A percentile compares a stretch with the other conserved stretches of the same genome.
phyloP scores from a whole-genome alignment of 768 basidiomycete genomes.

The Boletus rufocinnamomeus region DNA sequence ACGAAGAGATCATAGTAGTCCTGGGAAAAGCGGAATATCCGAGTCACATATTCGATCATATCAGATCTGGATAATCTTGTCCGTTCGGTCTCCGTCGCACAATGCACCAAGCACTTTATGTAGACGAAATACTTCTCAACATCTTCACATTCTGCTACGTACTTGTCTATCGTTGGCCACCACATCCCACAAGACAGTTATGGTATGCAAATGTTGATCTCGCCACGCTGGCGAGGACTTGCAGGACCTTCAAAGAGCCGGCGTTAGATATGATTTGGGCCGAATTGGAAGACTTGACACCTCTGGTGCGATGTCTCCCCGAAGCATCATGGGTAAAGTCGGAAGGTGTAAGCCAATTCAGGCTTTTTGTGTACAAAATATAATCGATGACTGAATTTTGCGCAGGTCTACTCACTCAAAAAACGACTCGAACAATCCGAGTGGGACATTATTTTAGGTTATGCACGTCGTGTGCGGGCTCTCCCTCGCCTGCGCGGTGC shows the following conservation, averaged over 20 bases:
- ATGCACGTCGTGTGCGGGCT: slow-evolving; percentile 11
- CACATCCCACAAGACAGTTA: no score
- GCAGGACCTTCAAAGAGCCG: slow-evolving; percentile 16
- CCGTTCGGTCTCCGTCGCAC: neutral
- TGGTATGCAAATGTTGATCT: slow-evolving; percentile 6
- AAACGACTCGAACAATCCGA: neutral
- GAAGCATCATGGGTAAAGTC: neutral
- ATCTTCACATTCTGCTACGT: slow-evolving; percentile 12
- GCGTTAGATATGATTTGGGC: slow-evolving; percentile 17
- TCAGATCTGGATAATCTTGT: no score
- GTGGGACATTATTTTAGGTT: slow-evolving; percentile 13
- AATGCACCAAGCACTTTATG: slow-evolving; percentile 9
- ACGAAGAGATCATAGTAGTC: no score
- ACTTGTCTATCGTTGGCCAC: no score
- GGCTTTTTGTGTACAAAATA: neutral
- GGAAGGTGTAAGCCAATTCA: slow-evolving; percentile 5
- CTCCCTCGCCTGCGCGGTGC: neutral
- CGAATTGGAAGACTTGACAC: slow-evolving; percentile 12
- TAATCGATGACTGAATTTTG: neutral
- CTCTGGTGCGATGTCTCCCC: slow-evolving; percentile 15
- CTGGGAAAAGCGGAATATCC: no score
- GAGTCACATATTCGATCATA: no score
- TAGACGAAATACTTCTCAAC: slow-evolving; percentile 15
- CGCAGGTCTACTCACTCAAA: slow-evolving; percentile 5
- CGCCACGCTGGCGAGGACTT: slow-evolving; percentile 8